Conservation (phyloP, 495 filamentous ascomycete species). For the Hamigera avellanea region DNA sequence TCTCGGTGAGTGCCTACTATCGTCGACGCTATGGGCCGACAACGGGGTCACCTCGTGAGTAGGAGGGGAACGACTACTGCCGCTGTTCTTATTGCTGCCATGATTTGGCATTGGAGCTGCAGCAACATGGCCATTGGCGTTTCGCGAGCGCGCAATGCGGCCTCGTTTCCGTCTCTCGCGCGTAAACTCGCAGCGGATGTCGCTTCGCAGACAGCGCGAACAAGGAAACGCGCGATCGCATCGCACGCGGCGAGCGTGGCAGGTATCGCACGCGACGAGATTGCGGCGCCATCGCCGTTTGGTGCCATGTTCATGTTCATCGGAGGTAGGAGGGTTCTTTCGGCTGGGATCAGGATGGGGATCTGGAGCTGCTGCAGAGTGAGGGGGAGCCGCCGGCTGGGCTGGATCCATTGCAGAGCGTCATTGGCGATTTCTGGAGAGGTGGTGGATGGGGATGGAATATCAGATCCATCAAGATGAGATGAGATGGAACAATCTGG, state of each 20-base stretch:
- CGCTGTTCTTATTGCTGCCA: no score
- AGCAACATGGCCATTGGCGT: conserved; percentile 4
- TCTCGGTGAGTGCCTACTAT: conserved; percentile 14
- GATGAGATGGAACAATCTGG: no score
- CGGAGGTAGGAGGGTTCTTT: conserved; percentile 10
- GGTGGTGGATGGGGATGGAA: no score
- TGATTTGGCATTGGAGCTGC: neutral
- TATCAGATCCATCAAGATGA: no score
- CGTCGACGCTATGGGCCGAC: conserved; percentile 25
- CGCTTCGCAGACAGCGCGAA: conserved; percentile 32
- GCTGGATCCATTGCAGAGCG: conserved; percentile 24
- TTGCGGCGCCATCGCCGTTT: conserved; percentile 37
- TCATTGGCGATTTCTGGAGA: conserved; percentile 10
- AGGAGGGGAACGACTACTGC: conserved; percentile 24
- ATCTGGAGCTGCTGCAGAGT: no score
- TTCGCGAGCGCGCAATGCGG: conserved; percentile 27
- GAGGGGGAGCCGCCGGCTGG: conserved; percentile 17
- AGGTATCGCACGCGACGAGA: conserved; percentile 35
- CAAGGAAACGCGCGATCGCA: conserved; percentile 39
- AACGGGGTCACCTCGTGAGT: conserved; percentile 18
- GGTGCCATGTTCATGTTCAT: conserved; percentile 18
- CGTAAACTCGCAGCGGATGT: conserved; percentile 33
- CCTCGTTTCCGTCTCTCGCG: conserved; percentile 35
- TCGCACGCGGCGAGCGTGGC: conserved; percentile 34
- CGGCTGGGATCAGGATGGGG: no score